Evolutionary conservation across 345 rosid species (phyloP), one percentile per base, ranked within the genome.

Genomic region (Lagerstroemia speciosa): DNA sequence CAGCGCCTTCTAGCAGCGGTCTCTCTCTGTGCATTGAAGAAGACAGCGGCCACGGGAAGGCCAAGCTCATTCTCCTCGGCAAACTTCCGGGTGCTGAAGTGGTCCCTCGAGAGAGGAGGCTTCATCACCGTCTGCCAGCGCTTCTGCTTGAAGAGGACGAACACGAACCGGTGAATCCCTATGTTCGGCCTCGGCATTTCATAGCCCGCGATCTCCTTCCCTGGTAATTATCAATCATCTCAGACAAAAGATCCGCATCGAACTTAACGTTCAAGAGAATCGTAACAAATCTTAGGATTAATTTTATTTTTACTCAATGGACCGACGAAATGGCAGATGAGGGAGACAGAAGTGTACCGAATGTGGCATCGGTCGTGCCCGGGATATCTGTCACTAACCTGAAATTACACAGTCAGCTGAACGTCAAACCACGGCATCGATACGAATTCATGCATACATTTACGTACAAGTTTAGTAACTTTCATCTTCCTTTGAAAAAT

Each of bases 331-430:
- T 48, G 52, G 33, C 68, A 26, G 41, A n/a, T 40, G 16, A 17
- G 46, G 58, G n/a, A 8, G 12, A 53, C 22, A 41, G 46, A 41
- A 41, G 65, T 82, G 79, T 87, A 87, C 98, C 98, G 72, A 93
- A 93, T 57, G 97, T 75, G 34, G 78, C 96, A 74, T 93, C 97
- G 37, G 98, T 93, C 53, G 97, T 91, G 69, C 98, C 98, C 7
- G 98, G 98, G 69, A 93, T 91, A 79, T 93, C 97, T 7, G 97
- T 91, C 70, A 93, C 97, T 24, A 91, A 75, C 97, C 98, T 91
- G 85, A 16, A 65, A 36, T n/a, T n/a, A n/a, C 17, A 36, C 62
- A 67, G 41, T 40, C 76, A 40, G 29, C 37, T 27, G 62, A 50
- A 10, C 31, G 53, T 20, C 5, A 65, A 40, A 9, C 46, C 15